Evolutionary conservation across 768 basidiomycete genomes (phyloP), one percentile per base, ranked within the genome.

Genomic region (Lentinula guzmanii): DNA sequence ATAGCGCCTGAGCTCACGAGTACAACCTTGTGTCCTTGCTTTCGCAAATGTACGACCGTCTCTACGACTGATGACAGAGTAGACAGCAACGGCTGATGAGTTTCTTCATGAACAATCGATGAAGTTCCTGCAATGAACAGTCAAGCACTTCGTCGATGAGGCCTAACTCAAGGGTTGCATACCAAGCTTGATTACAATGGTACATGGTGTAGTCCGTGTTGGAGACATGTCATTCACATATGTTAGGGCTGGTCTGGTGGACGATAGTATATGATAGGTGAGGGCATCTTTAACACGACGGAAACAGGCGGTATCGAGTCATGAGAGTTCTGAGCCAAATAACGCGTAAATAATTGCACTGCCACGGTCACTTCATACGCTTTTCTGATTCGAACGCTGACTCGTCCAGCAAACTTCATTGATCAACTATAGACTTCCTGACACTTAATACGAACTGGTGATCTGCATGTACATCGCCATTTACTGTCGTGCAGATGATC

Each of bases 1-100:
- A 98, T 98, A n/a, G 97, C 97, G 1, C 97, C 97, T 21, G 95
- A 97, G 68, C 91, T 94, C 62, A 97, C 94, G 10, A 99, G 85
- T 4, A 98, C 92, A 58, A 98, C 92, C 68, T 94, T 90, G 76
- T 99, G 96, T 0, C 96, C 96, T 46, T 87, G 77, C 5, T 79
- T 76, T 52, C 87, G 84, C 15, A 99, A 82, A 37, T 85, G 75
- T 15, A 93, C 81, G 13, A 94, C 93, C 0, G 93, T 93, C 73
- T 99, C 96, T 35, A 95, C 95, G 50, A 98, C 80, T 0, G 92
- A 86, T 0, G 96, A 97, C 33, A 99, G 82, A 3, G 90, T 91
- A 3, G 95, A 92, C 1, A 99, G 81, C 21, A 97, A 80, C 0
- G 96, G 95, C 66, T 94, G 87, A 68, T 96, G 93, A 0, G 96